Evolutionary conservation across 352 stramenopile species (phyloP).

Genomic region (Pythium myriotylum): DNA sequence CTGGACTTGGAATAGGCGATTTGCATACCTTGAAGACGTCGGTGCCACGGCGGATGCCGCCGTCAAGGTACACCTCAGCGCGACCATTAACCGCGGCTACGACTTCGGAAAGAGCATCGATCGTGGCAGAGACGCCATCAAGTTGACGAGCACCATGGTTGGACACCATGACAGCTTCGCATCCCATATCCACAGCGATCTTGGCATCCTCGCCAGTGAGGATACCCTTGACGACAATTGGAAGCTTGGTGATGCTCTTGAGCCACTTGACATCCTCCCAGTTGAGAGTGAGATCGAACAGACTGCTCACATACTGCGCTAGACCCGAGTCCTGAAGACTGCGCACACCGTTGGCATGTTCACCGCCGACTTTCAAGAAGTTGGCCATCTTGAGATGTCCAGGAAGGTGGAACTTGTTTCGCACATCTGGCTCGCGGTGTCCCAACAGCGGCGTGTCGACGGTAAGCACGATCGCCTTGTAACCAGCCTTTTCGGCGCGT

Average conservation of each 20-base stretch:
- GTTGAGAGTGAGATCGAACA: constrained; percentile 95
- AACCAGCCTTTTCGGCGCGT: constrained; percentile 92
- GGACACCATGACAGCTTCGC: constrained; percentile 91
- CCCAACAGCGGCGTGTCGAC: constrained; percentile 96
- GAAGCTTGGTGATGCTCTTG: constrained; percentile 90
- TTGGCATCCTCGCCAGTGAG: constrained; percentile 92
- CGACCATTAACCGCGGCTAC: constrained; percentile 80
- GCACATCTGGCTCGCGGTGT: constrained; percentile 94
- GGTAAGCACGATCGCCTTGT: constrained; percentile 95
- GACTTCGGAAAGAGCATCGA: constrained; percentile 93
- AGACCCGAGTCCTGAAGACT: constrained; percentile 55
- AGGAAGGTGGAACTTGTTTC: constrained; percentile 91
- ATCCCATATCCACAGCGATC: constrained; percentile 89
- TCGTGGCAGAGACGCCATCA: constrained; percentile 87
- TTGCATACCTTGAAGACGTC: constrained; percentile 92
- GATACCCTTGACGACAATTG: constrained; percentile 94
- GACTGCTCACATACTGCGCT: constrained; percentile 67
- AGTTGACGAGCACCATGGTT: constrained; percentile 95
- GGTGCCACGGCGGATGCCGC: constrained; percentile 93
- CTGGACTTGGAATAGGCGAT: neutral
- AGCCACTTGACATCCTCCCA: constrained; percentile 93
- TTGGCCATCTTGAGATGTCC: constrained; percentile 55
- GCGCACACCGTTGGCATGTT: constrained; percentile 64
- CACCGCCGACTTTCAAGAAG: constrained; percentile 48
- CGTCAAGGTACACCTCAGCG: constrained; percentile 93